A percentile compares a stretch with the other conserved stretches of the same genome.
Conservation (phyloP, 2,329 filamentous ascomycete species). For the Colletotrichum navitas region DNA sequence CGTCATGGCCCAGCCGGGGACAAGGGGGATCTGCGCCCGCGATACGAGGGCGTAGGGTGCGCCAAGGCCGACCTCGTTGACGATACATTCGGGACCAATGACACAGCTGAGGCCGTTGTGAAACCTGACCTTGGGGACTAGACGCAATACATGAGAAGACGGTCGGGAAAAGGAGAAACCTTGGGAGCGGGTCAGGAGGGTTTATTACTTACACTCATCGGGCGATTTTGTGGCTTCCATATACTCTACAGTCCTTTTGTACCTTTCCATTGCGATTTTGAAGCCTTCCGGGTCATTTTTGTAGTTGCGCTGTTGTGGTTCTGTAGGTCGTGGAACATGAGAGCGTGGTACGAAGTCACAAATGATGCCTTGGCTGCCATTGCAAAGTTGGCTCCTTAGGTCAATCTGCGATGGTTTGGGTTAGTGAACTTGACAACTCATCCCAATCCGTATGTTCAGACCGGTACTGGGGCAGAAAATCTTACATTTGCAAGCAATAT, state of each 20-base stretch:
- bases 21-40: slow-evolving; percentile 72
- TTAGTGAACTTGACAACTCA: not conserved
- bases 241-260: too few relatives aligned
- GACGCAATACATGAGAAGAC: not conserved
- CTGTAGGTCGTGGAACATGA: too few relatives aligned
- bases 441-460: not conserved
- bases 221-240: too few relatives aligned
- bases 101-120: slow-evolving; percentile 56
- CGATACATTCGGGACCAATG: slow-evolving; percentile 65
- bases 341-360: not conserved
- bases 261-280: not conserved
- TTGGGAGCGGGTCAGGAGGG: not conserved
- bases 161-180: too few relatives aligned
- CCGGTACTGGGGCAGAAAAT: not conserved
- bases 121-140: slow-evolving; percentile 59
- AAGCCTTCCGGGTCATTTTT: not conserved
- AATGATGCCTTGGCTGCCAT: slow-evolving; percentile 26
- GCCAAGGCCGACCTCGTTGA: slow-evolving; percentile 60
- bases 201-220: slow-evolving; percentile 7
- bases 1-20: slow-evolving; percentile 72
- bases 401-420: not conserved
- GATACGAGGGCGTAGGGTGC: slow-evolving; percentile 61
- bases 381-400: not conserved
- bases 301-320: too few relatives aligned
- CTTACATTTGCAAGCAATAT: slow-evolving; percentile 20